Evolutionary conservation across 192 early-diverging fungal species (phyloP).

Genomic region (Umbelopsis ramanniana): DNA sequence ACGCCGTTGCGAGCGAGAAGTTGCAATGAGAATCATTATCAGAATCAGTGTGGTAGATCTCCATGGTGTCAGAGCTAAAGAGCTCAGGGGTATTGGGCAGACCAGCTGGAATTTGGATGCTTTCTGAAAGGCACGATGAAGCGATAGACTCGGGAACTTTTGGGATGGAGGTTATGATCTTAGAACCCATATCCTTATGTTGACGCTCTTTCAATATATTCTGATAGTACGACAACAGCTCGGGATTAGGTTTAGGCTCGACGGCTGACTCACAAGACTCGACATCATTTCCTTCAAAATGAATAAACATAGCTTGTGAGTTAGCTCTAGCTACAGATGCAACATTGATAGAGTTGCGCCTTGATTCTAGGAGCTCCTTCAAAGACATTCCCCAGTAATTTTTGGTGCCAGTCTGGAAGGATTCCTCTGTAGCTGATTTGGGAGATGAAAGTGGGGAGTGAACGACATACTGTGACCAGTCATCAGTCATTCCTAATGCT

Average conservation of each 20-base stretch:
- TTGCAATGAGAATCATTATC: constrained; percentile 9
- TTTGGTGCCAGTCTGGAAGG: not conserved
- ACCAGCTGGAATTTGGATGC: constrained; percentile 12
- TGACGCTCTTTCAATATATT: not conserved
- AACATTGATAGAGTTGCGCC: constrained; percentile 11
- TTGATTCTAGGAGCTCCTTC: constrained; percentile 13
- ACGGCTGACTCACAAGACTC: constrained; percentile 8
- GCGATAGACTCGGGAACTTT: not conserved
- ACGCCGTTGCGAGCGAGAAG: constrained; percentile 3
- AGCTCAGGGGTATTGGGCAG: constrained; percentile 13
- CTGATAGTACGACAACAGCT: constrained; percentile 16
- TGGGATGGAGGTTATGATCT: not conserved
- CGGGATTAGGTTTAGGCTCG: constrained; percentile 17
- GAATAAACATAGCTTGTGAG: constrained; percentile 5
- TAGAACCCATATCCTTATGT: not conserved
- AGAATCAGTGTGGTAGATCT: constrained; percentile 16
- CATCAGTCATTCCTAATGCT: not conserved
- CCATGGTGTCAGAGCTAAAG: constrained; percentile 8
- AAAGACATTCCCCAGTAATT: constrained; percentile 13
- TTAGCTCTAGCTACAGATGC: not conserved
- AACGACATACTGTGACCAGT: constrained; percentile 16
- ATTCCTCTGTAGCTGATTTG: constrained; percentile 4
- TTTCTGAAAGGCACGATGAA: not conserved
- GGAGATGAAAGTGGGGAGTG: constrained; percentile 6
- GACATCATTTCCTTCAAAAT: constrained; percentile 18